Percentiles rank a stretch among this genome's conserved stretches.
Evolutionary conservation across 2,329 filamentous ascomycete species (phyloP).

Genomic region (Fusarium chuoi): DNA sequence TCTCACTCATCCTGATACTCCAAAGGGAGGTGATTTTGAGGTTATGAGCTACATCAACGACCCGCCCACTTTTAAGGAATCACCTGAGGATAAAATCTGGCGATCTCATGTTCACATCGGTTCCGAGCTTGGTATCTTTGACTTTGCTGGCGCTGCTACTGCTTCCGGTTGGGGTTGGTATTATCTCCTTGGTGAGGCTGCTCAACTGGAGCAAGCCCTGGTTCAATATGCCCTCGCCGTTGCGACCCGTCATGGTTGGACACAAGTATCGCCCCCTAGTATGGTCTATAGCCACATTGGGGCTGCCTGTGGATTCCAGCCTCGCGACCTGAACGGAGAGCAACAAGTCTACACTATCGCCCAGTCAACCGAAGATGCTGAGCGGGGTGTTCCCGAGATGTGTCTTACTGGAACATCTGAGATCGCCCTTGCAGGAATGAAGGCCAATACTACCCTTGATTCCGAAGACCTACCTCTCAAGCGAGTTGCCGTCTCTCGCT

Average conservation of each 20-base stretch:
- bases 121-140: slow-evolving; percentile 84
- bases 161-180: slow-evolving; percentile 98
- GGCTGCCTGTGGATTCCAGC: slow-evolving; percentile 92
- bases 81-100: slow-evolving; percentile 56
- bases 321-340: slow-evolving; percentile 88
- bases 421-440: slow-evolving; percentile 92
- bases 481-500: slow-evolving; percentile 86
- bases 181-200: slow-evolving; percentile 90
- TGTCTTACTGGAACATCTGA: slow-evolving; percentile 90
- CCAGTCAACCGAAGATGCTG: slow-evolving; percentile 71
- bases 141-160: slow-evolving; percentile 84
- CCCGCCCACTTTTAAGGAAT: slow-evolving; percentile 58
- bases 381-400: slow-evolving; percentile 72
- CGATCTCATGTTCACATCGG: slow-evolving; percentile 89
- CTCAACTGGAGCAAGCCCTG: slow-evolving; percentile 93
- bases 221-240: slow-evolving; percentile 84
- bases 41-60: slow-evolving; percentile 84
- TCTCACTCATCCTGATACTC: slow-evolving; percentile 80
- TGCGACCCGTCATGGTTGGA: slow-evolving; percentile 80
- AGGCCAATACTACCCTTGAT: slow-evolving; percentile 76
- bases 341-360: slow-evolving; percentile 89
- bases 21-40: slow-evolving; percentile 71
- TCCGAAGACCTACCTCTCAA: slow-evolving; percentile 77
- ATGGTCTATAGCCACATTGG: slow-evolving; percentile 94
- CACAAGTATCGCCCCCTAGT: slow-evolving; percentile 82